Evolutionary conservation across 352 stramenopile species (phyloP).

Genomic region (Globisporangium middletonii): DNA sequence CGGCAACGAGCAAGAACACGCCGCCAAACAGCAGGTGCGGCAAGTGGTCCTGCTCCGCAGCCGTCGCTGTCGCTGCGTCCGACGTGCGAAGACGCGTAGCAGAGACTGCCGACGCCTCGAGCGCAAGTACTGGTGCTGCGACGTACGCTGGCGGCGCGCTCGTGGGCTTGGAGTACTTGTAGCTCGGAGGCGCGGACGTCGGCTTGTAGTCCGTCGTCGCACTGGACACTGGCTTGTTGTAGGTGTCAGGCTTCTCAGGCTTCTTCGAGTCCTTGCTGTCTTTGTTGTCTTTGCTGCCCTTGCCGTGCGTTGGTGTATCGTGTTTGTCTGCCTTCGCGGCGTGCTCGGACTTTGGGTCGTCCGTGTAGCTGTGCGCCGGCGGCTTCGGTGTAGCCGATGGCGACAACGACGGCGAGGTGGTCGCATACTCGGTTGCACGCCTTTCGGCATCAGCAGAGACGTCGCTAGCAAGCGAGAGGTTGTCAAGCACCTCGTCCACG

Average conservation of each 20-base stretch:
- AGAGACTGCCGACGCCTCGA: background rate
- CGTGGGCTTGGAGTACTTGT: background rate
- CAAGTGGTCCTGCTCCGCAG: background rate
- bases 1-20: slow-evolving; percentile 21
- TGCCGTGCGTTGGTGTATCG: background rate
- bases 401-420: background rate
- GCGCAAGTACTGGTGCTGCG: background rate
- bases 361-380: background rate
- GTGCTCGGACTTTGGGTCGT: background rate
- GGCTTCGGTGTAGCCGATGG: background rate
- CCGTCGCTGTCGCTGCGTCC: background rate
- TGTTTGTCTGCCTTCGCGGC: background rate
- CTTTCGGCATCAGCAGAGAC: background rate
- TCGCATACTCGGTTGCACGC: too few species aligned
- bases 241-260: too few species aligned
- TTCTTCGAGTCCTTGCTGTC: background rate
- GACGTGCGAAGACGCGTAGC: too few species aligned
- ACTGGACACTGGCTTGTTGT: too few species aligned
- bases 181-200: too few species aligned
- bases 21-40: slow-evolving; percentile 19
- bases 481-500: background rate
- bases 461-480: background rate
- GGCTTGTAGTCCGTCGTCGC: too few species aligned
- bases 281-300: background rate
- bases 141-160: background rate